Conservation (phyloP, 31 red algal genomes). For the Asparagopsis taxiformis region DNA sequence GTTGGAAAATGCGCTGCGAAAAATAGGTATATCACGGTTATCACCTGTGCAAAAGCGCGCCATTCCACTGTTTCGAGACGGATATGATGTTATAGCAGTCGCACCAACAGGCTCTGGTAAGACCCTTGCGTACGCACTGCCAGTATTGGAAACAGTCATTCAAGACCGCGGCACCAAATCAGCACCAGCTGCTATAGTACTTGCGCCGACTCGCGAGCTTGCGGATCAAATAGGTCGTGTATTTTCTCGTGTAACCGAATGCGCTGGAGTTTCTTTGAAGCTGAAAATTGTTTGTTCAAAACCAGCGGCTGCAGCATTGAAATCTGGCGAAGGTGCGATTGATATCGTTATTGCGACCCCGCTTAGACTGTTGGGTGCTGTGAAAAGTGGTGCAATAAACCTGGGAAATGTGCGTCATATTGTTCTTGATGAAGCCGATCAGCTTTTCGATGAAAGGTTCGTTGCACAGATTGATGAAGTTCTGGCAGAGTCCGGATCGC, state of each 20-base stretch:
- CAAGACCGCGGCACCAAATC: background rate
- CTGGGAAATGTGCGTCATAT: slow-evolving; percentile 33
- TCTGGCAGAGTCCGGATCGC: background rate
- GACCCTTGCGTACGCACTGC: slow-evolving; percentile 71
- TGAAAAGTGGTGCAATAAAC: slow-evolving; percentile 23
- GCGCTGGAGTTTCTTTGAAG: background rate
- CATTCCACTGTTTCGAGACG: slow-evolving; percentile 34
- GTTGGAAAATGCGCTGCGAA: slow-evolving; percentile 9
- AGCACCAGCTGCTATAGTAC: background rate
- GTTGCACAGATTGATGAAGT: slow-evolving; percentile 52
- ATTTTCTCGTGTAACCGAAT: background rate
- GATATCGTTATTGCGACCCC: slow-evolving; percentile 89
- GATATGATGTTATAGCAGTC: slow-evolving; percentile 52
- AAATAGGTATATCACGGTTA: slow-evolving; percentile 4
- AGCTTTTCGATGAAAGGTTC: slow-evolving; percentile 72
- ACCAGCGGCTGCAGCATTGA: slow-evolving; percentile 19
- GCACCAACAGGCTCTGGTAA: slow-evolving; percentile 85
- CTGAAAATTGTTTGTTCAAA: slow-evolving; percentile 15
- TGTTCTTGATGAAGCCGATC: slow-evolving; percentile 95
- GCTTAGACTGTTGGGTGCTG: slow-evolving; percentile 32
- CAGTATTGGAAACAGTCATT: slow-evolving; percentile 22
- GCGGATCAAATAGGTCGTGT: slow-evolving; percentile 55
- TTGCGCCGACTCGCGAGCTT: slow-evolving; percentile 74
- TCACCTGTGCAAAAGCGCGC: slow-evolving; percentile 39
- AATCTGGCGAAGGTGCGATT: slow-evolving; percentile 14